Base-by-base conservation (phyloP, 176 grass and related monocot genomes). In the Eragrostis nindensis region DNA sequence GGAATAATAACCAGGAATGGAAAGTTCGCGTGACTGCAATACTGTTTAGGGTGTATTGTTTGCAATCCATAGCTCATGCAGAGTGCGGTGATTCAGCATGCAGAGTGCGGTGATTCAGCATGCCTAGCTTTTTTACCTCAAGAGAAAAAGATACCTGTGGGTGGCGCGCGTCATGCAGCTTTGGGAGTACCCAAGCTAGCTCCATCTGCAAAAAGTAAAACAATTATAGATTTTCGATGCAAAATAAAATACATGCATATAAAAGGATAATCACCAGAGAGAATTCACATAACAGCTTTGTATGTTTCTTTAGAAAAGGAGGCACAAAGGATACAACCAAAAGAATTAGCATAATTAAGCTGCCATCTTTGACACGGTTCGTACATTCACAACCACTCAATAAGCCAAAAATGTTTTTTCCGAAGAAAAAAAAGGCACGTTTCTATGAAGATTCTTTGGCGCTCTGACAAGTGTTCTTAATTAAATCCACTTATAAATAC, bases 1-100 rank as follows among this genome's bases (percentile, higher is more conserved):
- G 61, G 84, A 80, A 86, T 86, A 86, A 80, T 74, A 70, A 74
- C 86, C 89, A 79, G 27, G 80, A 85, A 19, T 85, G 82, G 90
- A 71, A 92, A 88, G 73, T 74, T 53, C 74, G 38, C 48, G 62
- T 56, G 67, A 81, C 78, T 77, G 84, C 78, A 63, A 70, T 73
- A 63, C 72, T 68, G 50, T 64, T 79, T 82, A 25, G 56, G 77
- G 86, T 54, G 85, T 83, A 66, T 74, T 82, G 82, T 85, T 86
- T 76, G 63, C 83, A 82, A 81, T 59, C 45, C 89, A n/a, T 68
- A 75, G 62, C 60, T 39, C 76, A 74, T 54, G n/a, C n/a, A n/a
- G n/a, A n/a, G n/a, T n/a, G n/a, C n/a, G n/a, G n/a, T n/a, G n/a
- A n/a, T n/a, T n/a, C n/a, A n/a, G n/a, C n/a, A n/a, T n/a, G n/a